These are phyloP conservation scores for Candida tibetensis DNA, from an alignment of 805 yeast species.

Conservation along the genomic window DNA sequence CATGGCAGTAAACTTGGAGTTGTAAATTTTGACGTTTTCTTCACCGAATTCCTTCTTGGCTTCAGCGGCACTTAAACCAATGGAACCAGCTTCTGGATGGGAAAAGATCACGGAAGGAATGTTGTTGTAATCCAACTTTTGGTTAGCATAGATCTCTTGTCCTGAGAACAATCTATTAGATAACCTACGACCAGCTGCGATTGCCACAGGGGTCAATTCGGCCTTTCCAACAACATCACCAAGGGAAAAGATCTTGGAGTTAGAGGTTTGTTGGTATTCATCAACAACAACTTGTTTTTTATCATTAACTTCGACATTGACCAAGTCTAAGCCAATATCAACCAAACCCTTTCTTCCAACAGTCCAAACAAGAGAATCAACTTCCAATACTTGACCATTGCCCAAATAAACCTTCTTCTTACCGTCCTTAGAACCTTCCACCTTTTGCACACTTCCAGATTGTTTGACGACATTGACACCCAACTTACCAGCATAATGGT, in stretches of 20 bases:
- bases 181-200: constrained; percentile 94
- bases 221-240: constrained; percentile 95
- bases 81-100: constrained; percentile 96
- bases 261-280: constrained; percentile 81
- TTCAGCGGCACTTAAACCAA: constrained; percentile 79
- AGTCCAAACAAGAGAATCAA: constrained; percentile 89
- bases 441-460: constrained; percentile 42
- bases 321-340: constrained; percentile 72
- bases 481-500: constrained; percentile 66
- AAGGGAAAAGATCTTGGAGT: constrained; percentile 70
- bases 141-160: constrained; percentile 60
- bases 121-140: constrained; percentile 80
- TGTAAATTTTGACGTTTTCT: constrained; percentile 76
- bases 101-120: constrained; percentile 96
- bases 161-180: constrained; percentile 88
- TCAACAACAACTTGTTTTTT: constrained; percentile 71
- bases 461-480: constrained; percentile 81
- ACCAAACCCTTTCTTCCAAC: constrained; percentile 81
- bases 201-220: constrained; percentile 97
- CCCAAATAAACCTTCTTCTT: constrained; percentile 37
- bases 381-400: constrained; percentile 44
- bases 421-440: constrained; percentile 32
- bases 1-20: constrained; percentile 85
- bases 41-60: constrained; percentile 79
- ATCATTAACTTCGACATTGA: constrained; percentile 63